phyloP scores from a whole-genome alignment of 495 filamentous ascomycete species.

The Terfezia claveryi region DNA sequence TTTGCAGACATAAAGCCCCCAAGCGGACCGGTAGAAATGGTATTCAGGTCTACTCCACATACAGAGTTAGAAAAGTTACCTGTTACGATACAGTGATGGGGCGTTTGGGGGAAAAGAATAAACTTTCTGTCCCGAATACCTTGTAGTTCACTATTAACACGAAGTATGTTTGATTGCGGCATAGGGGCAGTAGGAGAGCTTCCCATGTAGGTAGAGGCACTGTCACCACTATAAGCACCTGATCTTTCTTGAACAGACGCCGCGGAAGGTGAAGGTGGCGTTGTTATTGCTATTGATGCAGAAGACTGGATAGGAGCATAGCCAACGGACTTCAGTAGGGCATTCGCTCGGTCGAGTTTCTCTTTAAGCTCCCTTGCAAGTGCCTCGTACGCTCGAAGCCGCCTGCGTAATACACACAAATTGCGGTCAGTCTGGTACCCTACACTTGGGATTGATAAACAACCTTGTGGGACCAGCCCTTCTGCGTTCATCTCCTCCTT shows the following conservation, averaged over 20 bases:
- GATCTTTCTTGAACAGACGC: neutral
- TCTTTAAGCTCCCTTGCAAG: neutral
- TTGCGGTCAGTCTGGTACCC: too few relatives aligned
- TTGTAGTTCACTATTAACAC: neutral
- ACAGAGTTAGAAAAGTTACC: too few relatives aligned
- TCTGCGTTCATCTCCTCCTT: constrained; percentile 16
- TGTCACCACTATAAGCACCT: neutral
- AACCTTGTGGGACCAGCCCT: constrained; percentile 17
- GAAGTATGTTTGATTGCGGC: neutral
- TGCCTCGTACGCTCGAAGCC: neutral
- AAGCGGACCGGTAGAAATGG: too few relatives aligned
- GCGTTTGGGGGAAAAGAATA: too few relatives aligned
- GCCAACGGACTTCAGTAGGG: neutral
- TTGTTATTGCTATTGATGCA: neutral
- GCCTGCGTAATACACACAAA: neutral
- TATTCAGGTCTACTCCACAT: too few relatives aligned
- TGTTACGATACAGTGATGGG: too few relatives aligned
- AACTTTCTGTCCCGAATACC: neutral
- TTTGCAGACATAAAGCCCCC: too few relatives aligned
- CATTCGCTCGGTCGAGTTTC: neutral
- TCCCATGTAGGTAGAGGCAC: neutral
- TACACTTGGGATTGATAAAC: neutral
- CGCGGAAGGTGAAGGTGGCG: neutral
- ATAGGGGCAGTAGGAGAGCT: neutral
- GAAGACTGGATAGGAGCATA: neutral